Percentiles rank a stretch among this genome's conserved stretches.
Evolutionary conservation across 2,329 filamentous ascomycete species (phyloP).

Genomic region (Talaromyces albobiverticillius): DNA sequence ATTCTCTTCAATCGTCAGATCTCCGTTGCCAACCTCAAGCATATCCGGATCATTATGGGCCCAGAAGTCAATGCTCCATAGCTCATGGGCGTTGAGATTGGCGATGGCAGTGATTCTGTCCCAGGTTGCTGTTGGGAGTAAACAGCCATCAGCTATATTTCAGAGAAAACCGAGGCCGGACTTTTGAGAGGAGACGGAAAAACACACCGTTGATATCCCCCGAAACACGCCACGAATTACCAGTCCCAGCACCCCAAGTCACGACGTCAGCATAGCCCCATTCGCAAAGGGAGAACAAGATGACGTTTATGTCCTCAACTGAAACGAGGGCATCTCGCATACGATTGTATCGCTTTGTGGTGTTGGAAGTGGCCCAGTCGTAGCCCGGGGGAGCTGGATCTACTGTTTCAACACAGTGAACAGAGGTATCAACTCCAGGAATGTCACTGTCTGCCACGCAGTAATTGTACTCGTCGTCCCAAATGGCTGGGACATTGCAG

Average conservation of each 20-base stretch:
- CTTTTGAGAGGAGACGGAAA: not conserved
- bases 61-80: conserved; percentile 48
- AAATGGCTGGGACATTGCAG: conserved; percentile 44
- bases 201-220: conserved; percentile 30
- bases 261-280: conserved; percentile 54
- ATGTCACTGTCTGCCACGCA: conserved; percentile 40
- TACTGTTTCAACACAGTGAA: conserved; percentile 36
- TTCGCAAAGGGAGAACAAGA: conserved; percentile 53
- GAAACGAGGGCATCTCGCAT: conserved; percentile 54
- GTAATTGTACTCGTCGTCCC: conserved; percentile 36
- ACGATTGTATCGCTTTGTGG: conserved; percentile 44
- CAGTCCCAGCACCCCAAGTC: conserved; percentile 49
- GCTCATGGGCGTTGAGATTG: conserved; percentile 49
- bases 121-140: conserved; percentile 23
- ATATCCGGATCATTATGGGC: conserved; percentile 53
- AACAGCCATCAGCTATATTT: not conserved
- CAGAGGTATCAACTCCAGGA: conserved; percentile 37
- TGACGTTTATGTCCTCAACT: conserved; percentile 39
- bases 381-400: conserved; percentile 46
- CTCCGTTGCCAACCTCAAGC: conserved; percentile 51
- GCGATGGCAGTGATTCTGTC: conserved; percentile 40
- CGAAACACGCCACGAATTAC: conserved; percentile 45
- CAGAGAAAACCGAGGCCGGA: no score
- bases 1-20: conserved; percentile 46
- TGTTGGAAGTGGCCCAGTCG: conserved; percentile 50